phyloP scores from a whole-genome alignment of 352 stramenopile species.

The Pythium brassicae region DNA sequence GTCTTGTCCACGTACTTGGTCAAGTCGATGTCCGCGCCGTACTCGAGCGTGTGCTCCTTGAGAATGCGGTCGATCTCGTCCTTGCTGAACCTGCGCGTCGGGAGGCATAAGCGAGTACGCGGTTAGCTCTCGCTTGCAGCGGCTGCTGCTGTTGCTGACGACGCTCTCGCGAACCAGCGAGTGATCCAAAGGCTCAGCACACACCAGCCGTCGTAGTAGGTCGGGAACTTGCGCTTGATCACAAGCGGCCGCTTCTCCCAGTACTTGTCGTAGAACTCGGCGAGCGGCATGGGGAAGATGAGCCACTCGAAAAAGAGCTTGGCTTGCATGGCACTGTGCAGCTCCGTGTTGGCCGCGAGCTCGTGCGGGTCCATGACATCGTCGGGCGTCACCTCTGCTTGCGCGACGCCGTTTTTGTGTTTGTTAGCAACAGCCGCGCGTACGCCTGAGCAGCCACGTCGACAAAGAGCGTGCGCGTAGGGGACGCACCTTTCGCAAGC shows the following conservation, averaged over 20 bases:
- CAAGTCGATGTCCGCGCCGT: conserved; percentile 80
- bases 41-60: conserved; percentile 71
- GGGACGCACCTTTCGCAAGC: conserved; percentile 29
- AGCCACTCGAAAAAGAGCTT: conserved; percentile 84
- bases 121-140: no score
- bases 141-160: no score
- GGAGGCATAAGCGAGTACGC: no score
- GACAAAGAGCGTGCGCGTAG: no score
- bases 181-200: no score
- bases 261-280: conserved; percentile 92
- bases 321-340: conserved; percentile 67
- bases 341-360: conserved; percentile 44
- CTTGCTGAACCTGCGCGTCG: no score
- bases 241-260: conserved; percentile 91
- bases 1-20: conserved; percentile 87
- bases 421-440: not conserved
- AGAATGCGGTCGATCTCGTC: conserved; percentile 70
- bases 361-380: conserved; percentile 58
- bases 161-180: no score
- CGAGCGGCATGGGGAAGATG: conserved; percentile 69
- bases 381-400: conserved; percentile 29
- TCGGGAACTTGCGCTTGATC: conserved; percentile 63
- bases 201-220: conserved; percentile 83
- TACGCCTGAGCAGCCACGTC: not conserved
- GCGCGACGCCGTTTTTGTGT: no score